These are phyloP conservation scores for Avena sativa DNA, from an alignment of 176 grass and related monocot genomes.

Conservation along the genomic window DNA sequence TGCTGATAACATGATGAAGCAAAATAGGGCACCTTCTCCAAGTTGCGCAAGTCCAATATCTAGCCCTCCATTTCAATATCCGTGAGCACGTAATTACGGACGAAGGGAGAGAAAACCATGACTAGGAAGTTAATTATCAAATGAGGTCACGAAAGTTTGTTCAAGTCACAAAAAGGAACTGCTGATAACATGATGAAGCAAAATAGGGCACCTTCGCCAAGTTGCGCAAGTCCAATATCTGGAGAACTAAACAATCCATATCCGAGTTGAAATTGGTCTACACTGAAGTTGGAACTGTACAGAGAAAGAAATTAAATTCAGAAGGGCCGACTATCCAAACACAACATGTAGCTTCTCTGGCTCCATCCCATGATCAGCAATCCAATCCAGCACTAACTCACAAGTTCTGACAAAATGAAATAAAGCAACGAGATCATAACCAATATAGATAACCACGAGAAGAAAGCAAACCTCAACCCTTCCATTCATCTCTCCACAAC, in stretches of 20 bases:
- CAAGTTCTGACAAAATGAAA: background rate
- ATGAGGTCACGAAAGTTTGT: background rate
- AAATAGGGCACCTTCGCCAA: background rate
- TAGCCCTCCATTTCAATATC: constrained; percentile 13
- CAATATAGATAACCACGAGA: background rate
- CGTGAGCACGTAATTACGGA: background rate
- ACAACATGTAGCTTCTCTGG: too few relatives aligned
- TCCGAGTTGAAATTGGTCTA: background rate
- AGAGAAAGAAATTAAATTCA: background rate
- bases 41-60: background rate
- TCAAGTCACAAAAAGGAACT: background rate
- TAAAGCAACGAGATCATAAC: background rate
- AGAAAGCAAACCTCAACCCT: constrained; percentile 32
- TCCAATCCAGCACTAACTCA: background rate
- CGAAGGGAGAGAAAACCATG: background rate
- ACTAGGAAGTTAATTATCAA: background rate
- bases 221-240: background rate
- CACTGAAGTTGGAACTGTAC: background rate
- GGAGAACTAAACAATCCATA: background rate
- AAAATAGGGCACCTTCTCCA: background rate
- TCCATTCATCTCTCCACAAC: background rate
- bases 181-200: background rate
- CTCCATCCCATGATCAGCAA: background rate
- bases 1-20: background rate
- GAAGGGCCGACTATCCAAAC: constrained; percentile 21